These are phyloP conservation scores for Benincasa hispida DNA, from an alignment of 306 rosid species.

Conservation along the genomic window DNA sequence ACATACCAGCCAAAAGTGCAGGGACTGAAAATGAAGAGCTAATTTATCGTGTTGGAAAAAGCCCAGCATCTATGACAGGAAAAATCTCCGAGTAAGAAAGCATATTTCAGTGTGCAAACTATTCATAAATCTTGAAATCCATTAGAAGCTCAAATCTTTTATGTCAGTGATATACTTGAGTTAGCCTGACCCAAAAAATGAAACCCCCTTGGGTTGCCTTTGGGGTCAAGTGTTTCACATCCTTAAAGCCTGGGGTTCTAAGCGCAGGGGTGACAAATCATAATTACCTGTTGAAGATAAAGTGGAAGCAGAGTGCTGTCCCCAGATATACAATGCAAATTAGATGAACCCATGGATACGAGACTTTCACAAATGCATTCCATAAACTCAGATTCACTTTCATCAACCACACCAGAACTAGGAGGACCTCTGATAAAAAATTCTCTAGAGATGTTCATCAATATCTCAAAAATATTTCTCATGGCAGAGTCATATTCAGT, in stretches of 20 bases:
- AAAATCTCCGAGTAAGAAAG: background rate
- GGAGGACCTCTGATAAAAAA: constrained; percentile 39
- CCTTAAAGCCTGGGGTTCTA: background rate
- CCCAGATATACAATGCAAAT: constrained; percentile 72
- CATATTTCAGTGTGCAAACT: background rate
- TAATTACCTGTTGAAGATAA: constrained; percentile 70
- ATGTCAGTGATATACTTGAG: background rate
- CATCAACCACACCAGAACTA: constrained; percentile 40
- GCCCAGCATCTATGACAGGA: constrained; percentile 66
- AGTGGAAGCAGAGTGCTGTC: constrained; percentile 41
- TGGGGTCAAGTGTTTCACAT: background rate
- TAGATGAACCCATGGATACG: constrained; percentile 67
- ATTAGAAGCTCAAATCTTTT: background rate
- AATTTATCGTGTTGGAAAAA: constrained; percentile 74
- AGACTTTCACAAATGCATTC: constrained; percentile 85
- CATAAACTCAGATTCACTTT: constrained; percentile 62
- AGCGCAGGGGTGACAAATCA: background rate
- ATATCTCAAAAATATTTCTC: constrained; percentile 47
- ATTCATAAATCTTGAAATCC: background rate
- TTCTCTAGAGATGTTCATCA: constrained; percentile 69
- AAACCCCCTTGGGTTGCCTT: background rate
- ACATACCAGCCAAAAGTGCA: constrained; percentile 90
- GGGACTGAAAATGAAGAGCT: constrained; percentile 75
- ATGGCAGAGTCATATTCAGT: constrained; percentile 75
- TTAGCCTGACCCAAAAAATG: background rate